phyloP scores from a whole-genome alignment of 225 moss, liverwort and hornwort genomes.

The Polytrichum formosum region DNA sequence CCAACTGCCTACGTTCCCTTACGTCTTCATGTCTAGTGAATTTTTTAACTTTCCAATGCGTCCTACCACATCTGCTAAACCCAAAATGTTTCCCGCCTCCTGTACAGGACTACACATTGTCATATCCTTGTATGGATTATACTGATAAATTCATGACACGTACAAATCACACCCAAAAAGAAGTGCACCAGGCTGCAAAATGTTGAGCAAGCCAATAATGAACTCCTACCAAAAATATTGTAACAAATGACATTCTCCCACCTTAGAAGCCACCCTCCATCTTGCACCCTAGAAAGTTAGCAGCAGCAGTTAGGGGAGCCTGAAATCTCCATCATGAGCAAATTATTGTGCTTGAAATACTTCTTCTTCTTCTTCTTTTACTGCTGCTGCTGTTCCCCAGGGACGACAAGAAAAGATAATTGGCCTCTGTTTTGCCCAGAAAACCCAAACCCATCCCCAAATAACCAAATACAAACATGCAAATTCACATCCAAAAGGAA shows the following conservation, averaged over 20 bases:
- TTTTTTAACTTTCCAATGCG: too few species aligned
- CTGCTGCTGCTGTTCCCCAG: conserved; percentile 16
- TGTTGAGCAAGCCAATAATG: neutral
- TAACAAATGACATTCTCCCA: conserved; percentile 6
- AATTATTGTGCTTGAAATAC: neutral
- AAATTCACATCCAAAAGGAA: too few species aligned
- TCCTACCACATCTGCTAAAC: too few species aligned
- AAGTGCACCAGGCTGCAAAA: neutral
- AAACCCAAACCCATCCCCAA: conserved; percentile 22
- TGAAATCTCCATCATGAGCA: neutral
- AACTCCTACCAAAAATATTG: neutral
- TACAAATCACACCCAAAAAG: neutral
- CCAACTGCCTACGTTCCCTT: too few species aligned
- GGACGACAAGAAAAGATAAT: conserved; percentile 17
- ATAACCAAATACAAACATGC: neutral
- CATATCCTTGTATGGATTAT: too few species aligned
- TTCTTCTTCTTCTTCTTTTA: conserved; percentile 1
- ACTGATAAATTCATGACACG: neutral
- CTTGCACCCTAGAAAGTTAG: conserved; percentile 22
- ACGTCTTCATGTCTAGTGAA: too few species aligned
- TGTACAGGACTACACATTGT: too few species aligned
- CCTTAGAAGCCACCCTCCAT: conserved; percentile 27
- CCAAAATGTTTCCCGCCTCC: too few species aligned
- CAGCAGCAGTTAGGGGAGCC: conserved; percentile 11
- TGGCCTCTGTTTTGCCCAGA: conserved; percentile 20